Conservation (phyloP, 345 rosid species). For the Gossypium turneri region DNA sequence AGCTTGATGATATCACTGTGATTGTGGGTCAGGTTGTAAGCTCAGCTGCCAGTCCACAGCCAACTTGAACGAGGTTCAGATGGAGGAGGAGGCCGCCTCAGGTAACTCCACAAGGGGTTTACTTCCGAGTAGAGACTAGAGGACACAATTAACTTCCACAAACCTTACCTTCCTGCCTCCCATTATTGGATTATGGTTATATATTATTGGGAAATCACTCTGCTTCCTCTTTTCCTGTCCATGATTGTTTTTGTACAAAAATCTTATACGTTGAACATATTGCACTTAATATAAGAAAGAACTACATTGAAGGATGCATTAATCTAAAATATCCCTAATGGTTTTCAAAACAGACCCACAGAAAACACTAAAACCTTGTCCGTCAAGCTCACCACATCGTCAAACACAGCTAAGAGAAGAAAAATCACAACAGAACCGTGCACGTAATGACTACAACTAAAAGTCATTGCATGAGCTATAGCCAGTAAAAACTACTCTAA, state of each 20-base stretch:
- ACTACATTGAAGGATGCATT: neutral
- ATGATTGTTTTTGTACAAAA: neutral
- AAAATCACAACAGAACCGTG: neutral
- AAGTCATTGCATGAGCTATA: neutral
- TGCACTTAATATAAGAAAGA: neutral
- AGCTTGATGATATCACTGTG: constrained; percentile 49
- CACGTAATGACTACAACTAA: neutral
- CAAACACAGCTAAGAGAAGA: neutral
- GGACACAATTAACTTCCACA: neutral
- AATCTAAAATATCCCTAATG: neutral
- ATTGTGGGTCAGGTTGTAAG: constrained; percentile 1
- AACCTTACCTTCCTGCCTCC: neutral
- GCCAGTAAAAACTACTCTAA: too few relatives aligned
- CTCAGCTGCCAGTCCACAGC: neutral
- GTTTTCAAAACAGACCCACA: neutral
- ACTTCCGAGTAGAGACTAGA: neutral
- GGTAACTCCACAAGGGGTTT: constrained; percentile 7
- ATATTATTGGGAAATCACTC: neutral
- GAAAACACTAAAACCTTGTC: neutral
- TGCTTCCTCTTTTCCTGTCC: neutral
- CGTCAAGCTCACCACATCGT: neutral
- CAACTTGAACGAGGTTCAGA: neutral
- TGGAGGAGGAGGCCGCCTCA: neutral
- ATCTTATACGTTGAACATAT: neutral
- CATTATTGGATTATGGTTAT: neutral